Conservation (phyloP, 768 basidiomycete genomes). For the Auricularia heimuer region DNA sequence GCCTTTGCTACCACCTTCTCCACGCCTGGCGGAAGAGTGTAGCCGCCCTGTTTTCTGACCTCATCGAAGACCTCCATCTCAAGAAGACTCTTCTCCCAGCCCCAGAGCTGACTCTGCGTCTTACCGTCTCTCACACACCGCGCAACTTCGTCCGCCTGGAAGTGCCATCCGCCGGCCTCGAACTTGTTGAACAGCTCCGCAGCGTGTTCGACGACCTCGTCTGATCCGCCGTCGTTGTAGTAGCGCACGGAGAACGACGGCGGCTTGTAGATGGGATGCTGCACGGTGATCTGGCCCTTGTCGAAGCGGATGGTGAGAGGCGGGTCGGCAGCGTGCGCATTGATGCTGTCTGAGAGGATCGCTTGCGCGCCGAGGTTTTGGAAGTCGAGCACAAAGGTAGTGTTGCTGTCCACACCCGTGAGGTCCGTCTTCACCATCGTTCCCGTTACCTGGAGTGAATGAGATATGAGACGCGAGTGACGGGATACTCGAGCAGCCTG, state of each 20-base stretch:
- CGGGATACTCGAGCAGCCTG: not conserved
- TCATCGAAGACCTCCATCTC: constrained; percentile 82
- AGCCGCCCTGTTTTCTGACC: constrained; percentile 55
- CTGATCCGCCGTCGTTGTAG: constrained; percentile 35
- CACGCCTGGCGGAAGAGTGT: constrained; percentile 50
- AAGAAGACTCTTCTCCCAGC: constrained; percentile 67
- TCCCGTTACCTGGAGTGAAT: constrained; percentile 49
- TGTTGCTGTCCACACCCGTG: constrained; percentile 71
- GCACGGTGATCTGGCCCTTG: constrained; percentile 56
- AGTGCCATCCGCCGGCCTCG: constrained; percentile 66
- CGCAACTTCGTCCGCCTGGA: constrained; percentile 83
- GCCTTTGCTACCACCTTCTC: constrained; percentile 33
- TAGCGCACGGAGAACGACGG: constrained; percentile 57
- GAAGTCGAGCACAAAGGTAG: constrained; percentile 67
- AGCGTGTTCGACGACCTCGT: constrained; percentile 32
- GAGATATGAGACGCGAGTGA: not conserved
- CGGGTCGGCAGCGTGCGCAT: constrained; percentile 32
- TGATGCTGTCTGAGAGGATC: constrained; percentile 60
- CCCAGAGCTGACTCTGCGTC: constrained; percentile 64
- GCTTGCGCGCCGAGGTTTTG: constrained; percentile 61
- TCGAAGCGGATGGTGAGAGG: constrained; percentile 67
- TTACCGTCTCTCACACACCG: constrained; percentile 65
- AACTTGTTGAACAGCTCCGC: constrained; percentile 40
- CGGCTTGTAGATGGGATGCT: constrained; percentile 57
- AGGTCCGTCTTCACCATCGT: constrained; percentile 69